A percentile compares a stretch with the other conserved stretches of the same genome.
Evolutionary conservation across 306 rosid species (phyloP).

Genomic region (Vigna radiata): DNA sequence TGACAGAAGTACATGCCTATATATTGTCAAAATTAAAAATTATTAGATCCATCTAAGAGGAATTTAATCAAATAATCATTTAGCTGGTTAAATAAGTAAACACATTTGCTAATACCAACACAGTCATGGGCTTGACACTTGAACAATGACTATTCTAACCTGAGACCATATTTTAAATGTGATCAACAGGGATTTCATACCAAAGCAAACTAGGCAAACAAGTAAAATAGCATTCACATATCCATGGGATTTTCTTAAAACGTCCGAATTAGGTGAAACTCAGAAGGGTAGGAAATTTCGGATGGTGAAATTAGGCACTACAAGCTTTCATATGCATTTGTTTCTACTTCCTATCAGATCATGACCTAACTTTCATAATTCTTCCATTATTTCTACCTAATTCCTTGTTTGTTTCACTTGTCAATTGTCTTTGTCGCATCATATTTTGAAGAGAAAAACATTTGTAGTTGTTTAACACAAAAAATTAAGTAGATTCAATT

Average conservation of each 20-base stretch:
- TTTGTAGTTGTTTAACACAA: too few relatives aligned
- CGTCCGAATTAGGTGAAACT: background rate
- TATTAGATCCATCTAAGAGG: slow-evolving; percentile 13
- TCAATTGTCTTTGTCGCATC: slow-evolving; percentile 15
- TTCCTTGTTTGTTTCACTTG: slow-evolving; percentile 26
- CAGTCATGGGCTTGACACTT: background rate
- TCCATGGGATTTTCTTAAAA: slow-evolving; percentile 7
- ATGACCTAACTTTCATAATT: slow-evolving; percentile 29
- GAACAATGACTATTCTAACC: background rate
- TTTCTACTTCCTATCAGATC: slow-evolving; percentile 33
- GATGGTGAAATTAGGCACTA: slow-evolving; percentile 18
- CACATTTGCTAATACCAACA: slow-evolving; percentile 23
- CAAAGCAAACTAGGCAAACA: slow-evolving; percentile 12
- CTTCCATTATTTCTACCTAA: slow-evolving; percentile 5
- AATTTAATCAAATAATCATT: slow-evolving; percentile 27
- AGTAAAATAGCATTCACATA: slow-evolving; percentile 13
- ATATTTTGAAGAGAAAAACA: background rate
- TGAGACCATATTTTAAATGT: background rate
- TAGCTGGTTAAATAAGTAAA: slow-evolving; percentile 11
- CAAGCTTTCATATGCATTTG: slow-evolving; percentile 11
- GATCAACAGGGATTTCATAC: slow-evolving; percentile 3
- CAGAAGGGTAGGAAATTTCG: slow-evolving; percentile 11
- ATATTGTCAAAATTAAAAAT: slow-evolving; percentile 35
- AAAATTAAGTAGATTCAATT: too few relatives aligned
- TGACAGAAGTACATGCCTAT: slow-evolving; percentile 14